Evolutionary conservation across 805 yeast species (phyloP), one percentile per base, ranked within the genome.

Genomic region (Yamadazyma scolyti): DNA sequence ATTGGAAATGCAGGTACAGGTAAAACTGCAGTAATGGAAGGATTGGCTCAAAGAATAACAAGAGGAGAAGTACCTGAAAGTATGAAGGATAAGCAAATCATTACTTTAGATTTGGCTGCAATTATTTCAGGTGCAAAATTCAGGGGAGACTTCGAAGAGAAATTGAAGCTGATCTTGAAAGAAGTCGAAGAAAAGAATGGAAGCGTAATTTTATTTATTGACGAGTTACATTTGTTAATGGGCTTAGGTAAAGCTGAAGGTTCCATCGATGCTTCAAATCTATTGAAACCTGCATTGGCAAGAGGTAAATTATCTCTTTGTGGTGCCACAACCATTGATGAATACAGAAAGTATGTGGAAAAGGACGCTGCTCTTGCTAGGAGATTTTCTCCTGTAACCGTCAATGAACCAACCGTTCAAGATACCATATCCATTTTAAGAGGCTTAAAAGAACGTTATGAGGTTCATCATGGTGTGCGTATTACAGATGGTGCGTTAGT

Each of bases 1-100:
- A 88, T 93, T 24, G 98, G 98, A 40, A 78, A 84, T 44, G 98
- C 98, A 1, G 98, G 98, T 61, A 94, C 96, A 0, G 98, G 98
- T 63, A 90, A 90, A 57, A 93, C 97, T 0, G 94, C 97, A 5
- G 78, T 93, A 36, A 83, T 93, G 77, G 98, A 93, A 53, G 98
- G 97, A 0, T 66, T 93, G 23, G 97, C 97, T 0, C 97, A 93
- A 58, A 68, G 97, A 48, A 89, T 93, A 29, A 77, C 86, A 6
- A 77, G 82, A 34, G 90, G 90, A 9, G 95, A 89, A 52, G 98
- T 90, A 1, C 97, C 97, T 0, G 97, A 93, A 40, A 76, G 88
- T 25, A 81, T 90, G 82, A 85, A 88, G 52, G 79, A 82, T 34
- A 93, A 93, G 55, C 73, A 79, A 39, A 80, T 90, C 12, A 72